Percentiles rank a stretch among this genome's conserved stretches.
phyloP scores from a whole-genome alignment of 345 rosid species.

The Garcia nutans region DNA sequence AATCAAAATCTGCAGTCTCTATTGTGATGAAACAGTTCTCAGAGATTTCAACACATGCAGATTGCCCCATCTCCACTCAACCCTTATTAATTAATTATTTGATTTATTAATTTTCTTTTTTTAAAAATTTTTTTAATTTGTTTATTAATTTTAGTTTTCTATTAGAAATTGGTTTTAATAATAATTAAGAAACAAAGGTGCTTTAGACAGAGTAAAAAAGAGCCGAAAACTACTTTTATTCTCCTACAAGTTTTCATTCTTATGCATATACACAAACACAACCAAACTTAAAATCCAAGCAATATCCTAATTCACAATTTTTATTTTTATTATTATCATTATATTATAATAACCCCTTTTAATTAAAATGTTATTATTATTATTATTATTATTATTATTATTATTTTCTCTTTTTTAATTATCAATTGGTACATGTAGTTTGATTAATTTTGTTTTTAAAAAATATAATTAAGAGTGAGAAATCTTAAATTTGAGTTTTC shows the following conservation, averaged over 20 bases:
- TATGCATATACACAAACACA: conserved; percentile 22
- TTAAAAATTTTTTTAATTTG: not conserved
- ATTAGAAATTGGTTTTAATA: conserved; percentile 18
- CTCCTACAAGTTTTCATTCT: conserved; percentile 39
- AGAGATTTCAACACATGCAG: conserved; percentile 19
- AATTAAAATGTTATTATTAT: no score
- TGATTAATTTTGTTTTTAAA: no score
- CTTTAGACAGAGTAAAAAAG: conserved; percentile 27
- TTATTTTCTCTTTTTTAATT: no score
- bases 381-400: no score
- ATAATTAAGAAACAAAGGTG: conserved; percentile 19
- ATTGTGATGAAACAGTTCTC: conserved; percentile 30
- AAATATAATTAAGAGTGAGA: no score
- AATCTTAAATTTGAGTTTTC: no score
- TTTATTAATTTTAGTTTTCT: no score
- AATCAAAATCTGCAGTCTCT: conserved; percentile 19
- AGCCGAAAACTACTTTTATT: conserved; percentile 42
- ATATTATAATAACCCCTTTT: not conserved
- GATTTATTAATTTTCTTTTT: conserved; percentile 7
- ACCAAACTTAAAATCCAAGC: conserved; percentile 69
- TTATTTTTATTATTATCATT: no score
- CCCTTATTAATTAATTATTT: conserved; percentile 19
- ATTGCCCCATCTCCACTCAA: conserved; percentile 77
- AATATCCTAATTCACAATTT: conserved; percentile 20
- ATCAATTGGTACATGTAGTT: no score